Evolutionary conservation across 129 eudicot species (phyloP).

Genomic region (Flaveria linearis): DNA sequence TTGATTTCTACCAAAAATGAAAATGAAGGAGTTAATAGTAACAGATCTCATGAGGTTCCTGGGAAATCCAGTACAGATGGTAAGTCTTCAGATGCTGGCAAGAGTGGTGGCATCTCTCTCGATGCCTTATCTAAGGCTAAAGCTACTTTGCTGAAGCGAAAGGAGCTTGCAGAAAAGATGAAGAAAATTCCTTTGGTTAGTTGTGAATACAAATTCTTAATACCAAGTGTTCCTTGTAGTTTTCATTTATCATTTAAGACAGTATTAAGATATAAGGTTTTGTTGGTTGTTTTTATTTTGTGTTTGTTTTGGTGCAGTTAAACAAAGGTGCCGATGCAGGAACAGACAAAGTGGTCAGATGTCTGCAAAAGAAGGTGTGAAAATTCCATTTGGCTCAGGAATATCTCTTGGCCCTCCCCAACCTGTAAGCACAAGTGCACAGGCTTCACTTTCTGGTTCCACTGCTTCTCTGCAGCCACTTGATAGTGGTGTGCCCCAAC

Average conservation of each 20-base stretch:
- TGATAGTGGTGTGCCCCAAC: conserved; percentile 61
- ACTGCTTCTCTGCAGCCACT: conserved; percentile 41
- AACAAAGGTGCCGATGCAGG: conserved; percentile 53
- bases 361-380: conserved; percentile 44
- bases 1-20: conserved; percentile 90
- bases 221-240: background rate
- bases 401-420: conserved; percentile 45
- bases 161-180: conserved; percentile 73
- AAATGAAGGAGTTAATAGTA: conserved; percentile 98
- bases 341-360: conserved; percentile 40
- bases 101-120: conserved; percentile 74
- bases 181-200: conserved; percentile 79
- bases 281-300: background rate
- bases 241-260: background rate
- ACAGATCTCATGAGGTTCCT: conserved; percentile 99
- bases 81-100: conserved; percentile 65
- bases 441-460: conserved; percentile 33
- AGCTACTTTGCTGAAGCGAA: conserved; percentile 77
- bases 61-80: conserved; percentile 99
- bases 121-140: conserved; percentile 90
- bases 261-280: background rate
- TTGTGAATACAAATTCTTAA: background rate
- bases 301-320: conserved; percentile 42
- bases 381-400: conserved; percentile 44
- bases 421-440: conserved; percentile 23